phyloP scores from a whole-genome alignment of 768 basidiomycete species.

The Panaeolus cyanescens region DNA sequence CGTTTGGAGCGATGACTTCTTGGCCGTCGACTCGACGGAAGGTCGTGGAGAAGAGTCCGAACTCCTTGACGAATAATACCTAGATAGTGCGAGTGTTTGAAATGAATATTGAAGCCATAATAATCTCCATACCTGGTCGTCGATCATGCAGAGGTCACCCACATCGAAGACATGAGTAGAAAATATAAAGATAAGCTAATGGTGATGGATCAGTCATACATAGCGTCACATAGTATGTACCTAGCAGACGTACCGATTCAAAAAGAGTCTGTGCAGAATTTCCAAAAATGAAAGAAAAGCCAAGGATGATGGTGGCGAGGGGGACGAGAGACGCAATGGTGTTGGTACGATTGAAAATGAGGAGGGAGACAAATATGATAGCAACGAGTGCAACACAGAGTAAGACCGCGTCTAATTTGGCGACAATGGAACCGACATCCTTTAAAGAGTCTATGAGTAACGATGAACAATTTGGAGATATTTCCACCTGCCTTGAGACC shows the following conservation, averaged over 20 bases:
- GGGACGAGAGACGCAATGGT: constrained; percentile 77
- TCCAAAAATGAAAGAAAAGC: constrained; percentile 85
- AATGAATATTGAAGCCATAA: background rate
- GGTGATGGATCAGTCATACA: background rate
- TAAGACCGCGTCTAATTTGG: constrained; percentile 78
- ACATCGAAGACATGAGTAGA: constrained; percentile 87
- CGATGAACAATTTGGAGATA: constrained; percentile 4
- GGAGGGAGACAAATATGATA: constrained; percentile 68
- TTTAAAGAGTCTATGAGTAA: constrained; percentile 26
- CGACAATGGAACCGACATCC: constrained; percentile 74
- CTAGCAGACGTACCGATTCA: constrained; percentile 56
- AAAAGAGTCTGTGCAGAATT: constrained; percentile 80
- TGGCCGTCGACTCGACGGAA: constrained; percentile 83
- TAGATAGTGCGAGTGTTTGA: constrained; percentile 11
- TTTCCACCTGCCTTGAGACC: constrained; percentile 61
- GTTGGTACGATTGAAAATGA: constrained; percentile 71
- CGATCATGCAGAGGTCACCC: constrained; percentile 82
- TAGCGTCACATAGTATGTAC: background rate
- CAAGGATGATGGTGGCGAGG: constrained; percentile 77
- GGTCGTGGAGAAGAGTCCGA: constrained; percentile 77
- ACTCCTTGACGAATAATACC: constrained; percentile 66
- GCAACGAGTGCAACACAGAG: constrained; percentile 56
- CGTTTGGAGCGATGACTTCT: constrained; percentile 78
- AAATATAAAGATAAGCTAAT: constrained; percentile 80
- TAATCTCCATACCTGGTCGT: constrained; percentile 51